phyloP scores from a whole-genome alignment of 2,329 filamentous ascomycete genomes.

The Aspergillus fischeri region DNA sequence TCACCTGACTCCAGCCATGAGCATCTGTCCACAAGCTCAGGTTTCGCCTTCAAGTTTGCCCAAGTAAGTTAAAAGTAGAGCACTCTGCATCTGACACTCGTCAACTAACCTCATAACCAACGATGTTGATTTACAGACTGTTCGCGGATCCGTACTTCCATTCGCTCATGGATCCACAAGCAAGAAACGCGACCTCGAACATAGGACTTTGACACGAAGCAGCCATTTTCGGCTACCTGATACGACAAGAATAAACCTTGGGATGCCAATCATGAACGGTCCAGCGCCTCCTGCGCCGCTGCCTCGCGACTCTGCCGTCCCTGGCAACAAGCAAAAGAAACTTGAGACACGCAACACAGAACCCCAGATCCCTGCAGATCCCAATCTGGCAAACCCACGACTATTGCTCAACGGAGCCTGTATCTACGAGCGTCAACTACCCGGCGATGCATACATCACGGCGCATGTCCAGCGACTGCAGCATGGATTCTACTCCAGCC shows the following conservation, averaged over 20 bases:
- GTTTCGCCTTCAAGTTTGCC: background rate
- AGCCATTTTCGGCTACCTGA: background rate
- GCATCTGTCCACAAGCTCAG: conserved; percentile 1
- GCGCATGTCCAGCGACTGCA: conserved; percentile 50
- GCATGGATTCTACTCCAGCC: conserved; percentile 45
- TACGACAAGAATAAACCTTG: background rate
- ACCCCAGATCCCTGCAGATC: conserved; percentile 20
- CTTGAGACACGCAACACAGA: background rate
- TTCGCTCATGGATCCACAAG: background rate
- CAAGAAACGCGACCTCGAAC: background rate
- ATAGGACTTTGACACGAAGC: background rate
- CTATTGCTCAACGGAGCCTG: conserved; percentile 39
- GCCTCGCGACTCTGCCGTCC: background rate
- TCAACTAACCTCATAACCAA: background rate
- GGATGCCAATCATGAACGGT: background rate
- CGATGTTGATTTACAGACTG: background rate
- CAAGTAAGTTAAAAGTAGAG: background rate
- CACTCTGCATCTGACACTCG: background rate
- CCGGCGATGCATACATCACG: conserved; percentile 47
- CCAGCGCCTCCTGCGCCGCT: background rate
- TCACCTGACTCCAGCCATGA: conserved; percentile 7
- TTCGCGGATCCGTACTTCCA: background rate
- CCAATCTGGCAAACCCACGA: conserved; percentile 35
- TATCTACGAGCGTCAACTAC: conserved; percentile 47
- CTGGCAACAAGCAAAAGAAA: conserved; percentile 1